A percentile compares a stretch with the other conserved stretches of the same genome.
phyloP scores from a whole-genome alignment of 306 rosid species.

The Lotus japonicus region DNA sequence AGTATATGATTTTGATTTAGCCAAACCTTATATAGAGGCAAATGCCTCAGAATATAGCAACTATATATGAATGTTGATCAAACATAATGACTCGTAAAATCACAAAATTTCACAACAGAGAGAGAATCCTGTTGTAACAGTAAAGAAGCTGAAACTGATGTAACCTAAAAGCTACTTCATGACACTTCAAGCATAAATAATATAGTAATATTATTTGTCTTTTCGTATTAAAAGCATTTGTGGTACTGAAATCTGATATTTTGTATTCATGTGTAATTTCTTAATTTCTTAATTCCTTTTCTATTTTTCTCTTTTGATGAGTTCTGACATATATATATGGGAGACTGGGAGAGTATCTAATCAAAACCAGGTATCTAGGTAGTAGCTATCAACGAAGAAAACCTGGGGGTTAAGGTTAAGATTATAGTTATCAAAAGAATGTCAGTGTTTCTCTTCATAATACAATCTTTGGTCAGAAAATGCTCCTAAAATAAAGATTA shows the following conservation, averaged over 20 bases:
- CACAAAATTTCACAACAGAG: background rate
- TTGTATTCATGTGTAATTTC: too few species aligned
- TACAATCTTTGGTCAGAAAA: background rate
- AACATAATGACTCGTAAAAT: background rate
- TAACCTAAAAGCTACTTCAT: background rate
- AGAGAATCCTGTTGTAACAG: background rate
- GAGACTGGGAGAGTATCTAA: constrained; percentile 19
- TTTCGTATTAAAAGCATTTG: background rate
- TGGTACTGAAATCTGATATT: background rate
- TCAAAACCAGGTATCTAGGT: constrained; percentile 11
- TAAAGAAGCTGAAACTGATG: background rate
- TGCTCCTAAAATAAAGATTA: background rate
- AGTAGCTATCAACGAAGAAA: background rate
- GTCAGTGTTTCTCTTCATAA: background rate
- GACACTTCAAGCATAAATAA: too few species aligned
- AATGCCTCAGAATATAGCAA: too few species aligned
- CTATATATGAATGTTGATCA: background rate
- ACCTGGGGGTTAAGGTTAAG: constrained; percentile 11
- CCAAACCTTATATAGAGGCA: too few species aligned
- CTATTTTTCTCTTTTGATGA: background rate
- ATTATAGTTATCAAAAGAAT: background rate
- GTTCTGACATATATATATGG: constrained; percentile 30
- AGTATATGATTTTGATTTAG: too few species aligned
- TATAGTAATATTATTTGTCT: background rate
- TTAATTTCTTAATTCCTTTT: too few species aligned